phyloP scores from a whole-genome alignment of 768 basidiomycete species.

The Tricholoma sp. region DNA sequence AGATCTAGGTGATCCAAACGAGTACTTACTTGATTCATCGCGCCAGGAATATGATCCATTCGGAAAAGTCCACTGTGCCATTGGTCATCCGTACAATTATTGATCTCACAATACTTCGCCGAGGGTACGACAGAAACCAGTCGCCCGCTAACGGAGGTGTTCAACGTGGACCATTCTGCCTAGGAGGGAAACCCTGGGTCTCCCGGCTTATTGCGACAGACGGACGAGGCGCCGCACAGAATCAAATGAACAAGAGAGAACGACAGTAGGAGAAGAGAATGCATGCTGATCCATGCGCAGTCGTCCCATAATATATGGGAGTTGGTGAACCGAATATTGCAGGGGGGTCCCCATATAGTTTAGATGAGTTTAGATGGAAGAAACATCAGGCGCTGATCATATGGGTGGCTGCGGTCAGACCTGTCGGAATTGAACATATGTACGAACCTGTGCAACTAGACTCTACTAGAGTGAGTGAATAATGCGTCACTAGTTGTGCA shows the following conservation, averaged over 20 bases:
- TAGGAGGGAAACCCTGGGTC: constrained; percentile 14
- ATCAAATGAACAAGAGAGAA: not conserved
- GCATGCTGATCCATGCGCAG: too few species aligned
- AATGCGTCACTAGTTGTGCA: too few species aligned
- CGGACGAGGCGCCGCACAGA: not conserved
- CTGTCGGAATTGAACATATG: too few species aligned
- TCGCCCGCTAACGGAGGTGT: constrained; percentile 18
- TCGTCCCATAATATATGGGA: too few species aligned
- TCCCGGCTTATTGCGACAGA: constrained; percentile 20
- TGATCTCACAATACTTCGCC: constrained; percentile 15
- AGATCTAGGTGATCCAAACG: not conserved
- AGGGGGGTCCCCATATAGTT: too few species aligned
- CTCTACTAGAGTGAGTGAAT: too few species aligned
- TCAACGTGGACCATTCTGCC: constrained; percentile 16
- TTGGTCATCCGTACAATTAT: constrained; percentile 8
- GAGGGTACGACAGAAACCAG: constrained; percentile 19
- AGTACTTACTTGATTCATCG: constrained; percentile 14
- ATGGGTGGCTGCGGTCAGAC: too few species aligned
- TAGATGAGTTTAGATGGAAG: too few species aligned
- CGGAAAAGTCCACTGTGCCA: constrained; percentile 15
- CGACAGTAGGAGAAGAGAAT: too few species aligned
- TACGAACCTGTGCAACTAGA: too few species aligned
- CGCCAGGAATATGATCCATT: constrained; percentile 12
- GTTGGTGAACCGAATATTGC: too few species aligned
- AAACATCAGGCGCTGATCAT: too few species aligned